Evolutionary conservation across 75 land plant species (phyloP), one percentile per base, ranked within the genome.

Genomic region (Picea glauca): DNA sequence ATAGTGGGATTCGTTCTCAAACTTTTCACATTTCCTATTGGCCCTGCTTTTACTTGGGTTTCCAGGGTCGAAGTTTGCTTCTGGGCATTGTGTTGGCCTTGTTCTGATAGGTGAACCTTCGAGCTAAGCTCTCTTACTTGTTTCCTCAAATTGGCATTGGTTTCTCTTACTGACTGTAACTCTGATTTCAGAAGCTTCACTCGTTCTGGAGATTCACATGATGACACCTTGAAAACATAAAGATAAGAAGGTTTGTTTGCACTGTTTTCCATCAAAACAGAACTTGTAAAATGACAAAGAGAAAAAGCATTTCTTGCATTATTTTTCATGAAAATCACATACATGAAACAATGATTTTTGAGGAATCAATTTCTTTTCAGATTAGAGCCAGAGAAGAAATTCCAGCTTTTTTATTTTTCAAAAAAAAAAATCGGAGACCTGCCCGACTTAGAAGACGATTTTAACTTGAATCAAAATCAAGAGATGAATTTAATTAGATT

Each of bases 21-120:
- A 40, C 84, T 84, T 82, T 91, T 95, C 58, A 95, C 98, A 56
- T 90, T 90, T 13, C 99, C 99, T 76, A 90, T 83, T n/a, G 93
- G 90, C 35, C 99, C 99, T 33, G 88, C 96, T 82, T 97, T 94
- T 9, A 77, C 86, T 54, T 78, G 81, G 63, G 82, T 58, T 32
- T 85, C 88, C 46, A 86, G 35, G 11, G 60, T 79, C 62, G 83
- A 65, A 35, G 83, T 58, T 78, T 93, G 96, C 70, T 84, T 84
- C 67, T 82, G 79, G 13, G 92, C 94, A 56, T 84, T 81, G 77
- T 91, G 87, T 65, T 80, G 87, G 35, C 79, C 80, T 74, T 91
- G 93, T 75, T 89, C 91, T 57, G 88, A 84, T 50, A 83, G 72
- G 68, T 81, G 78, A 12, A 89, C 72, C 80, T 89, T 84, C 30